Evolutionary conservation across 495 filamentous ascomycete species (phyloP).

Genomic region (Pseudomonodictys pantanalensis): DNA sequence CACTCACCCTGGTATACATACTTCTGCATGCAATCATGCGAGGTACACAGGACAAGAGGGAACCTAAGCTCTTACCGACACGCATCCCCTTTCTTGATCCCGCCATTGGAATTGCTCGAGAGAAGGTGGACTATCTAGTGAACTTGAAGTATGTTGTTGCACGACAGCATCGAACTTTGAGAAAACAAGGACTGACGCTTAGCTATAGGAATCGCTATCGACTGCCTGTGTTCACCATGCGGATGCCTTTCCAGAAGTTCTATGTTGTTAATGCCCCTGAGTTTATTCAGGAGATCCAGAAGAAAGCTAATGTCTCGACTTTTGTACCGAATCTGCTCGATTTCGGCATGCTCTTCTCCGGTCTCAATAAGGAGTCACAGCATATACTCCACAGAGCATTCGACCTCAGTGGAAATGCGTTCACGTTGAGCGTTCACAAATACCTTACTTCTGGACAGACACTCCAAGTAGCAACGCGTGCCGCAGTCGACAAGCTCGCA

Average conservation of each 20-base stretch:
- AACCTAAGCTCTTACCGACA: neutral
- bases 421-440: conserved; percentile 4
- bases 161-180: neutral
- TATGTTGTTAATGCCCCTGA: conserved; percentile 40
- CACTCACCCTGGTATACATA: neutral
- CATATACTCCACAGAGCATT: conserved; percentile 22
- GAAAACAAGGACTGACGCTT: neutral
- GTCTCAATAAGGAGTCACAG: conserved; percentile 34
- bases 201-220: neutral
- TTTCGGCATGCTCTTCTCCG: conserved; percentile 37
- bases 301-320: conserved; percentile 36
- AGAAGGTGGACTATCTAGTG: neutral
- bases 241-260: conserved; percentile 38
- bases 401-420: neutral
- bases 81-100: neutral
- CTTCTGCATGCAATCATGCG: neutral
- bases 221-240: conserved; percentile 38
- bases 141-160: neutral
- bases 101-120: neutral
- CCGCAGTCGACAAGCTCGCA: conserved; percentile 42
- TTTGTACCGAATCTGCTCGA: conserved; percentile 42
- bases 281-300: conserved; percentile 40
- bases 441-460: neutral
- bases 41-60: neutral
- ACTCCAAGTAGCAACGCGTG: conserved; percentile 20